Base-by-base conservation (phyloP, 1,284 basidiomycete genomes). In the Veloboletus limbatus region DNA sequence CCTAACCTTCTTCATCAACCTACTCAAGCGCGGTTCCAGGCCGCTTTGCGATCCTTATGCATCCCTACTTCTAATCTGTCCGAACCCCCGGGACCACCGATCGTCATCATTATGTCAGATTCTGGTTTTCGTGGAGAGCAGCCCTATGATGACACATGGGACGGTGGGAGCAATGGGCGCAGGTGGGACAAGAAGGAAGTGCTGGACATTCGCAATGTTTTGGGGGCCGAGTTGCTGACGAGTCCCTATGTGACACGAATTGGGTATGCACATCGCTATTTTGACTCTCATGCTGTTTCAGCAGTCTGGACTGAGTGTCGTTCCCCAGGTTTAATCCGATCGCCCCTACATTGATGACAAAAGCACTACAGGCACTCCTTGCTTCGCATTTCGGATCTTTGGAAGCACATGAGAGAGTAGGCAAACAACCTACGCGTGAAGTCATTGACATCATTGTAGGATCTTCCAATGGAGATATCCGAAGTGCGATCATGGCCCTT, bases 401-500 rank as follows among this genome's bases (percentile, higher is more conserved):
- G 35, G 46, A 42, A 8, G 27, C 38, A 27, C 35, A 39, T 1
- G 40, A 28, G 16, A 54, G 41, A 21, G 30, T 21, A 13, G 56
- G 48, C 30, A 56, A 62, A 6, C 68, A 69, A 7, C 83, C 81
- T 1, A 70, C 81, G 1, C 79, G 81, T 47, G 83, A 87, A 10
- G 74, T 81, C 0, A 57, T 97, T 1, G 84, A 94, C 45, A 66
- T 83, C 6, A 77, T 97, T 43, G 79, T 93, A 2, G 80, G 85
- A 34, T 81, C 88, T 0, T 79, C 88, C 0, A 87, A 87, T 57
- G 96, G 96, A 0, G 96, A 99, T 61, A 88, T 99, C 16, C 76
- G 96, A 31, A 91, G 88, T 47, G 96, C 95, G 0, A 79, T 97
- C 51, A 98, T 95, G 81, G 83, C 88, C 0, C 74, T 98, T 4